Evolutionary conservation across 371 early-diverging fungal species (phyloP).

Genomic region (Haplosporangium sp.): DNA sequence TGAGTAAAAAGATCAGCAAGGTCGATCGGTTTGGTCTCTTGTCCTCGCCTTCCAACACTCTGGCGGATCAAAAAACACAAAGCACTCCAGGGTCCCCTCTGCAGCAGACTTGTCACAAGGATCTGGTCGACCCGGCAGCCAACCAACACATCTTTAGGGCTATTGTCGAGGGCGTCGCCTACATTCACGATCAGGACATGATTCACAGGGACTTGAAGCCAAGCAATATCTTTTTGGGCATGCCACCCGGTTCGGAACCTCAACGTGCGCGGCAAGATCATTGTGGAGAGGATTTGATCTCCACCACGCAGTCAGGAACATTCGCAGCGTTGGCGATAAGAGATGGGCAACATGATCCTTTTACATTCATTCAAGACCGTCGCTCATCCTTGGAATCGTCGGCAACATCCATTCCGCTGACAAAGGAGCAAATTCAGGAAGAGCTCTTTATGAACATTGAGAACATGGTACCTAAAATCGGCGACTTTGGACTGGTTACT

Average conservation of each 20-base stretch:
- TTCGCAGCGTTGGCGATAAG: background rate
- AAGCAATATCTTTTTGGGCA: constrained; percentile 77
- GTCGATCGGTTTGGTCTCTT: constrained; percentile 17
- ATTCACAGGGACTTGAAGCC: constrained; percentile 89
- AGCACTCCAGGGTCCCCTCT: constrained; percentile 50
- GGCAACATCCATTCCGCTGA: constrained; percentile 6
- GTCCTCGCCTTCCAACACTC: background rate
- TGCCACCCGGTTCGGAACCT: constrained; percentile 28
- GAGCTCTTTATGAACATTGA: constrained; percentile 61
- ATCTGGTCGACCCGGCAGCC: constrained; percentile 57
- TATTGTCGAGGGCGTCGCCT: constrained; percentile 73
- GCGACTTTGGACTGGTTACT: constrained; percentile 90
- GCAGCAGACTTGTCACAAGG: constrained; percentile 47
- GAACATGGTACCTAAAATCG: constrained; percentile 77
- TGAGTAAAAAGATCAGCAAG: constrained; percentile 11
- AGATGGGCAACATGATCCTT: background rate
- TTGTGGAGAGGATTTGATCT: background rate
- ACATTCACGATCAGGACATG: constrained; percentile 77
- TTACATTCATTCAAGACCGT: background rate
- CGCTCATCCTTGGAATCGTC: background rate
- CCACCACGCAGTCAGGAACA: constrained; percentile 9
- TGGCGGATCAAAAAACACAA: constrained; percentile 26
- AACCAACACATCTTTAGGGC: constrained; percentile 62
- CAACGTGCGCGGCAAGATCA: constrained; percentile 18
- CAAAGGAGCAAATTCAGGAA: constrained; percentile 51